Base-by-base conservation (phyloP, 2,329 filamentous ascomycete species). In the Aspergillus piperis region DNA sequence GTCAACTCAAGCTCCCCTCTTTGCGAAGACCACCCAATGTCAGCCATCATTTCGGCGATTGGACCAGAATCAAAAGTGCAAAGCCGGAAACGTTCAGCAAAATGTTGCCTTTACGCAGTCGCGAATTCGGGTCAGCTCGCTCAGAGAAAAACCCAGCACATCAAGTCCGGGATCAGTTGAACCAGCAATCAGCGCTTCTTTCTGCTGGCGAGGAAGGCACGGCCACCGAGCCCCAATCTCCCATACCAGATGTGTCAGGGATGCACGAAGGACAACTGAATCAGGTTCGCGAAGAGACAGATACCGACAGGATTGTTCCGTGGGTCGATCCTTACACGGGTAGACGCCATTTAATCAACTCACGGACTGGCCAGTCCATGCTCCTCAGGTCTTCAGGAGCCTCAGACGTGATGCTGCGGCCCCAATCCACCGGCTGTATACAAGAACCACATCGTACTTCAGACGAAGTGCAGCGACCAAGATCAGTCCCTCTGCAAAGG, bases 311-410 rank as follows among this genome's bases (percentile, higher is more conserved):
- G 52, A 70, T 70, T 75, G 21, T 57, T 19, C 17, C 67, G 8
- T 92, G 89, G 89, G 79, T 77, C 1, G 85, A 92, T 66, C 87
- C 88, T 0, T 68, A 75, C 8, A 90, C 85, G 0, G 58, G 81
- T 47, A 56, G 69, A 48, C 67, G 62, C 8, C 67, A 75, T 25
- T 59, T 69, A 44, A 67, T 77, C 32, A 76, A 75, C 58, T 67
- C 70, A 30, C 70, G 71, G 15, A 77, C 73, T 8, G 75, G 77
- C 5, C 73, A 75, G 50, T 75, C 71, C 6, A 64, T 66, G 15
- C 62, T 62, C 13, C 41, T 42, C 8, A 51, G 51, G 47, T 55
- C 65, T 52, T 61, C 60, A 11, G 57, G 38, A 8, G 58, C 61
- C 47, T 48, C 23, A n/a, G 58, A 54, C 21, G 54, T 55, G 11